Base-by-base conservation (phyloP, 1,284 basidiomycete genomes). In the Ustilago bromivora region DNA sequence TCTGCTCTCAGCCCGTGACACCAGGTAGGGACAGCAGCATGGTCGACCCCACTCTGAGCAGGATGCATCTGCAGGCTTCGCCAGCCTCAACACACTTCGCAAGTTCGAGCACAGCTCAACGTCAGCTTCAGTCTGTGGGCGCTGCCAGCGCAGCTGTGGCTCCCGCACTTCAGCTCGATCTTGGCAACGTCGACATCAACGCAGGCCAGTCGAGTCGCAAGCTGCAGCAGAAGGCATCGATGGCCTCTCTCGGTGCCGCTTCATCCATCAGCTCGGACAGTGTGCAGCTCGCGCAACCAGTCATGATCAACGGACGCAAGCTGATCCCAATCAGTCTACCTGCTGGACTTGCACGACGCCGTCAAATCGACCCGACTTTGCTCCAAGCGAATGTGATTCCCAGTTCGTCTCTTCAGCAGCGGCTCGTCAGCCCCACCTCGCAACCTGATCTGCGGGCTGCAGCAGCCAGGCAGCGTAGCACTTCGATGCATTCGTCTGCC, bases 281-380 rank as follows among this genome's bases (percentile, higher is more conserved):
- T 35, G 57, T 68, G 11, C 65, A 66, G 36, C 57, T 47, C 5
- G 61, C 67, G 13, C 70, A 67, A 23, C 73, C 73, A 4, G 53
- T 76, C 17, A 35, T 68, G 13, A 66, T 76, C 55, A 71, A 71
- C 31, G 74, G 74, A 5, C 61, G 74, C 7, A 74, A 68, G 61
- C 56, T 72, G 53, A 67, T 77, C 23, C 72, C 69, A 13, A 75
- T 78, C 69, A 75, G 66, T 46, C 46, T 78, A 17, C 76, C 69
- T 36, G 70, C 76, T n/a, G 68, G 68, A 2, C 41, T 78, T 10
- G 64, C 64, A 8, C 55, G 61, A 13, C 59, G 49, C 40, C 52
- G 8, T 28, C 55, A 55, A 17, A 71, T 75, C 41, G 73, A 71
- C n/a, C 72, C 72, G 17, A 62, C 66, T 1, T 32, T 64, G 60